Percentiles rank a stretch among this genome's conserved stretches.
Conservation (phyloP, 1,284 basidiomycete genomes). For the Microbotryum silenes-acaulis region DNA sequence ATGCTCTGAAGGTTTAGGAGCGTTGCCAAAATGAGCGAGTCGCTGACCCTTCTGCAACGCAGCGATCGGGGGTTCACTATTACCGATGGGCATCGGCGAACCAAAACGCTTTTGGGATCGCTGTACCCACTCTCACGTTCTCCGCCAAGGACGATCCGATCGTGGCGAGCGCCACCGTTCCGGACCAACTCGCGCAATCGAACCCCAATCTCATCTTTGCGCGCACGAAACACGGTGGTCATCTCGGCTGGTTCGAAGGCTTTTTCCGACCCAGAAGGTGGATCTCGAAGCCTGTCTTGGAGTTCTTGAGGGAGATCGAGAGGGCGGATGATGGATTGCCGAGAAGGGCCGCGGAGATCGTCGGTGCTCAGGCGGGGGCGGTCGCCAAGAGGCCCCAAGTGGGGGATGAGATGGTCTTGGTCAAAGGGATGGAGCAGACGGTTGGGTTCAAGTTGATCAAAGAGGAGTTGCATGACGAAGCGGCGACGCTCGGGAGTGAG, state of each 20-base stretch:
- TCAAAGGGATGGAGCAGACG: slow-evolving; percentile 11
- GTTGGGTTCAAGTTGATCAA: slow-evolving; percentile 22
- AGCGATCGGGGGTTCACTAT: slow-evolving; percentile 64
- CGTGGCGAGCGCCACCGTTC: slow-evolving; percentile 46
- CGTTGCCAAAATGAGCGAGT: neutral
- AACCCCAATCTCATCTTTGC: slow-evolving; percentile 63
- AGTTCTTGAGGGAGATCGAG: slow-evolving; percentile 45
- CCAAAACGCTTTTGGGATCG: slow-evolving; percentile 33
- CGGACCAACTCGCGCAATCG: slow-evolving; percentile 43
- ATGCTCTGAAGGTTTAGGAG: neutral
- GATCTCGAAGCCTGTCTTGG: slow-evolving; percentile 62
- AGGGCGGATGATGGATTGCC: slow-evolving; percentile 9
- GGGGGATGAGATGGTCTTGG: slow-evolving; percentile 27
- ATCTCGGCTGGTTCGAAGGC: slow-evolving; percentile 87
- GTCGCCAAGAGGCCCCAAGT: neutral
- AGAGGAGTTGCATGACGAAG: slow-evolving; percentile 9
- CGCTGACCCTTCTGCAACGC: neutral
- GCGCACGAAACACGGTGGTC: slow-evolving; percentile 73
- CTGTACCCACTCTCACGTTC: slow-evolving; percentile 57
- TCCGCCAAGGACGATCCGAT: slow-evolving; percentile 86
- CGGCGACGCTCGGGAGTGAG: slow-evolving; percentile 7
- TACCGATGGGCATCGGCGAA: slow-evolving; percentile 47
- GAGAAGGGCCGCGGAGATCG: slow-evolving; percentile 5
- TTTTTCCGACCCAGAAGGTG: slow-evolving; percentile 49
- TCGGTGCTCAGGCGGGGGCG: neutral